These are phyloP conservation scores for Fremontodendron californicum DNA, from an alignment of 345 rosid species.

Conservation along the genomic window DNA sequence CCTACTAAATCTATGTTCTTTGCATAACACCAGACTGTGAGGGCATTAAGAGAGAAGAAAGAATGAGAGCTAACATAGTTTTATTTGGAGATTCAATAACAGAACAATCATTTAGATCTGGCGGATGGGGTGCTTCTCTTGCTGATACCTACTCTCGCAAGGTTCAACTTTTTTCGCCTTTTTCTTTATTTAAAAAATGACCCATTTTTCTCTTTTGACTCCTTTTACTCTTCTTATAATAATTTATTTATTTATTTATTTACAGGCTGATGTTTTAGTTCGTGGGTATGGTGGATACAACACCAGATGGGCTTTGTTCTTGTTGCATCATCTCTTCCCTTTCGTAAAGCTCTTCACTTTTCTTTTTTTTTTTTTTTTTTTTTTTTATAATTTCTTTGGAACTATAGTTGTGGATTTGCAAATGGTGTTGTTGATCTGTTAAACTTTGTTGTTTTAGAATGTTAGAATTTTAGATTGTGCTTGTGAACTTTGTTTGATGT, in stretches of 20 bases:
- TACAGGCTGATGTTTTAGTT: conserved; percentile 64
- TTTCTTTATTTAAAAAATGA: not conserved
- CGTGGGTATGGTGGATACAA: conserved; percentile 98
- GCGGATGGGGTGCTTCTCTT: conserved; percentile 92
- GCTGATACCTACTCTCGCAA: conserved; percentile 76
- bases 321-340: conserved; percentile 72
- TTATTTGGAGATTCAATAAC: conserved; percentile 93
- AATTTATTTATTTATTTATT: not conserved
- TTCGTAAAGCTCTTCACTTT: conserved; percentile 30
- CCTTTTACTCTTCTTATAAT: not conserved
- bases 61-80: conserved; percentile 72
- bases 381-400: not conserved
- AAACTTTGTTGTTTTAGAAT: not conserved
- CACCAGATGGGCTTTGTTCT: conserved; percentile 88
- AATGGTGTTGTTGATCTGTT: conserved; percentile 6
- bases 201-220: not conserved
- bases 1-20: too few species aligned
- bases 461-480: not conserved
- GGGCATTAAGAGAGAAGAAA: not conserved
- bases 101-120: conserved; percentile 64
- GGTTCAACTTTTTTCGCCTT: conserved; percentile 26
- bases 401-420: not conserved
- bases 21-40: not conserved
- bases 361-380: not conserved
- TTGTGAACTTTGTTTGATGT: conserved; percentile 2